Conservation (phyloP, 192 early-diverging fungal genomes). For the Physocladia obscura region DNA sequence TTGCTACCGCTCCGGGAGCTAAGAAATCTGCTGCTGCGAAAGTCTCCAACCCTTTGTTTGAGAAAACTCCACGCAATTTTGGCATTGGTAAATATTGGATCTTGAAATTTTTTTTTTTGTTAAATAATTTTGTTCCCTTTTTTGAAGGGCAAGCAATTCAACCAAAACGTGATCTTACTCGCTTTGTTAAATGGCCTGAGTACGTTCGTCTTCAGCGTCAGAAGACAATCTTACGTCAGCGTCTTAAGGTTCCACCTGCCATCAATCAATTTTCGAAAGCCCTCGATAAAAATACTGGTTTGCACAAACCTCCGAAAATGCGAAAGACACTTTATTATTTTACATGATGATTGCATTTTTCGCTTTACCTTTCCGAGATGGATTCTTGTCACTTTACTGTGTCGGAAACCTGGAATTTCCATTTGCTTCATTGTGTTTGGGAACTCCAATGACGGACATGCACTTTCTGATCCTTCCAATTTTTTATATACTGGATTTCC, state of each 20-base stretch:
- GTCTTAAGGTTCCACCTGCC: slow-evolving; percentile 98
- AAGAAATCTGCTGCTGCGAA: slow-evolving; percentile 60
- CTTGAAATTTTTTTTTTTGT: background rate
- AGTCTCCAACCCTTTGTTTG: slow-evolving; percentile 84
- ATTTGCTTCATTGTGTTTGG: too few species aligned
- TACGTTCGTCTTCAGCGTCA: slow-evolving; percentile 99
- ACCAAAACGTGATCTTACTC: slow-evolving; percentile 90
- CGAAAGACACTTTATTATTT: too few species aligned
- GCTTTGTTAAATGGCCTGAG: slow-evolving; percentile 99
- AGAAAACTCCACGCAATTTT: slow-evolving; percentile 91
- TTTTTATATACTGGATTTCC: slow-evolving; percentile 20
- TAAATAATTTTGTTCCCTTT: background rate
- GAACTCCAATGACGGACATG: too few species aligned
- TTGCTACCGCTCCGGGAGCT: slow-evolving; percentile 83
- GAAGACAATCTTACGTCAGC: slow-evolving; percentile 93
- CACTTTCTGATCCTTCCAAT: too few species aligned
- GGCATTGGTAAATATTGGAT: slow-evolving; percentile 76
- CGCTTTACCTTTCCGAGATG: too few species aligned
- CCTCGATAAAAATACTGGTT: slow-evolving; percentile 92
- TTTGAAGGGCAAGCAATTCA: slow-evolving; percentile 69
- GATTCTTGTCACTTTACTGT: too few species aligned
- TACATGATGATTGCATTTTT: too few species aligned
- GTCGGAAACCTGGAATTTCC: too few species aligned
- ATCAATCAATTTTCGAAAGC: slow-evolving; percentile 99
- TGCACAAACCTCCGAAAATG: too few species aligned